Percentiles rank a stretch among this genome's conserved stretches.
Conservation (phyloP, 2,329 filamentous ascomycete species). For the Neonectria neomacrospora region DNA sequence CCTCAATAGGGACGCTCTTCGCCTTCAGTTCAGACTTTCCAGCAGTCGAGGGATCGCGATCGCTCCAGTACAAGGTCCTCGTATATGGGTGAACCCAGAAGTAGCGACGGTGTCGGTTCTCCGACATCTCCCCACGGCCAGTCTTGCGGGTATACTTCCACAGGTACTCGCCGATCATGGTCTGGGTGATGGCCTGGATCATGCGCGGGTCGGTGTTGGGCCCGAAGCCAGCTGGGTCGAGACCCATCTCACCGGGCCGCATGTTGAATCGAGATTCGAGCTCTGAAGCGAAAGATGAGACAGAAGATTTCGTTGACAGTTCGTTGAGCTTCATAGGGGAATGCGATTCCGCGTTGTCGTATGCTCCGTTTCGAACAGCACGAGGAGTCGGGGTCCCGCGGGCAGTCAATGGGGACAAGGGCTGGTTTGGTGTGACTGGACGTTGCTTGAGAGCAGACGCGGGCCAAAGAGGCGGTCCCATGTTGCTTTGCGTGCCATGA, state of each 20-base stretch:
- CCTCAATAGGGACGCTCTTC: slow-evolving; percentile 96
- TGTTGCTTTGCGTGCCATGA: slow-evolving; percentile 61
- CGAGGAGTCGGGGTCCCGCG: slow-evolving; percentile 70
- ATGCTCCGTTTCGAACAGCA: slow-evolving; percentile 58
- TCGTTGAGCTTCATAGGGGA: slow-evolving; percentile 57
- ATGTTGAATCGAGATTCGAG: slow-evolving; percentile 92
- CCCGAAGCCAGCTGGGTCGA: slow-evolving; percentile 69
- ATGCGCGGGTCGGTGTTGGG: slow-evolving; percentile 90
- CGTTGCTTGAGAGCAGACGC: slow-evolving; percentile 74
- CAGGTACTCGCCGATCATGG: slow-evolving; percentile 98
- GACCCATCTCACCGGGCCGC: slow-evolving; percentile 63
- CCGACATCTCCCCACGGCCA: slow-evolving; percentile 88
- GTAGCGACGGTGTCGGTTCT: slow-evolving; percentile 90
- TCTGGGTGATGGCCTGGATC: slow-evolving; percentile 99
- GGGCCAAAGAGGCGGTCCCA: slow-evolving; percentile 88
- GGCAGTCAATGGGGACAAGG: slow-evolving; percentile 58
- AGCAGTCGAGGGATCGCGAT: slow-evolving; percentile 82
- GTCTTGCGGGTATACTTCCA: slow-evolving; percentile 99
- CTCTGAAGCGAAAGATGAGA: slow-evolving; percentile 96
- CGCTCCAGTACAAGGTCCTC: slow-evolving; percentile 95
- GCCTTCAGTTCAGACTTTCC: slow-evolving; percentile 78
- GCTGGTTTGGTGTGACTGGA: slow-evolving; percentile 70
- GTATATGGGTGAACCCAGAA: slow-evolving; percentile 99
- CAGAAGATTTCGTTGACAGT: slow-evolving; percentile 73
- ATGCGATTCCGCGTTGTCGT: slow-evolving; percentile 59